Evolutionary conservation across 2,329 filamentous ascomycete species (phyloP), one percentile per base, ranked within the genome.

Genomic region (Fusarium papillatum): DNA sequence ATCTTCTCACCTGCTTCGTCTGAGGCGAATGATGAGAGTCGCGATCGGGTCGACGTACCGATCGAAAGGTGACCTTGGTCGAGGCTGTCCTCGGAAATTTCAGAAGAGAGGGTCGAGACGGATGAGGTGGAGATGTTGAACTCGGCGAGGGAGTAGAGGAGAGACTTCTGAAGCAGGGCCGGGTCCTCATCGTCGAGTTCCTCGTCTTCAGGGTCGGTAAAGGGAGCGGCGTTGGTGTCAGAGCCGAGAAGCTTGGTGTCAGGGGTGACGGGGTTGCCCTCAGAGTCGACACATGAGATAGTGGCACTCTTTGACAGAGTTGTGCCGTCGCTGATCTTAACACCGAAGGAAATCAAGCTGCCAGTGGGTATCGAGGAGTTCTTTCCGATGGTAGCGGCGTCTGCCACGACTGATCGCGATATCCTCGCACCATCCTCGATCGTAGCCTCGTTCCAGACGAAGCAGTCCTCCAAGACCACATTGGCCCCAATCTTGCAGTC

Each of bases 401-500:
- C 92, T 7, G 94, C 97, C 66, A 99, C 86, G 50, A 99, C 91
- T 2, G 95, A 93, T 75, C 92, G 90, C 11, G 90, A 88, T 60
- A 99, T 87, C 29, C 89, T 89, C 19, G 93, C 89, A 24, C 92
- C 93, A 80, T 98, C 95, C 2, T 92, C 94, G 76, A 99, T 91
- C 7, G 90, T 90, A 0, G 92, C 92, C 78, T 95, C 91, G 78
- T 98, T 95, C 96, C 96, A 98, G 74, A 99, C 91, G 79, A 95
- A 96, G 26, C 95, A 93, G 77, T 95, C 90, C 60, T 94, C 90
- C 72, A 99, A 91, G 43, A 88, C 90, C 34, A 97, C 96, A 76
- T 97, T 95, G 77, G 91, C 93, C 9, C 97, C 97, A 77, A 99
- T 97, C 75, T 92, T 92, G 84, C 96, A 98, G 76, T 94, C 90